Evolutionary conservation across 805 yeast genomes (phyloP).

Genomic region (Peterozyma xylosa): DNA sequence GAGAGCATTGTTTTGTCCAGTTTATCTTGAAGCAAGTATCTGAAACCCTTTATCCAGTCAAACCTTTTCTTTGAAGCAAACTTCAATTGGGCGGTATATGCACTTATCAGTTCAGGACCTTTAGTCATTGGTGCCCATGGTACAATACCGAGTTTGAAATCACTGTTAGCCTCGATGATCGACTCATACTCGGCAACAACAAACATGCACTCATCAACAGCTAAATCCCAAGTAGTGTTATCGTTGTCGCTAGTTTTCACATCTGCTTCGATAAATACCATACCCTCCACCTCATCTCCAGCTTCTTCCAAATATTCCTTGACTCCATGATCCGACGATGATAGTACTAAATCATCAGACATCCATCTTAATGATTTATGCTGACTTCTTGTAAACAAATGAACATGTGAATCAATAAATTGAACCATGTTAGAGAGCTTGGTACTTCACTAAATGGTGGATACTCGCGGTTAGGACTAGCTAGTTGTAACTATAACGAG

Average conservation of each 20-base stretch:
- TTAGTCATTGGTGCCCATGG: constrained; percentile 38
- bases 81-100: constrained; percentile 9
- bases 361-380: constrained; percentile 24
- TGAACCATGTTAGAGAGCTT: no score
- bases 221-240: constrained; percentile 12
- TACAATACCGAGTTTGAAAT: constrained; percentile 22
- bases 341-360: constrained; percentile 20
- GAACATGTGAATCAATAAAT: constrained; percentile 28
- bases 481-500: no score
- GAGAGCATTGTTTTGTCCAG: constrained; percentile 26
- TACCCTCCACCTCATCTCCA: constrained; percentile 13
- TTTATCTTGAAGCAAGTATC: constrained; percentile 36
- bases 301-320: constrained; percentile 18
- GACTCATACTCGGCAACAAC: constrained; percentile 14
- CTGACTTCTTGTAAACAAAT: constrained; percentile 21
- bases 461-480: no score
- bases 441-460: no score
- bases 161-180: constrained; percentile 8
- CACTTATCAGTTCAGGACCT: constrained; percentile 21
- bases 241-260: constrained; percentile 16
- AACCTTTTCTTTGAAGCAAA: constrained; percentile 7
- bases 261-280: constrained; percentile 28
- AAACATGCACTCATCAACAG: constrained; percentile 20
- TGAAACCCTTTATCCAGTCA: constrained; percentile 27
- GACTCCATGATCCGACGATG: constrained; percentile 15